phyloP scores from a whole-genome alignment of 371 early-diverging fungal species.

The Gilbertella persicaria region DNA sequence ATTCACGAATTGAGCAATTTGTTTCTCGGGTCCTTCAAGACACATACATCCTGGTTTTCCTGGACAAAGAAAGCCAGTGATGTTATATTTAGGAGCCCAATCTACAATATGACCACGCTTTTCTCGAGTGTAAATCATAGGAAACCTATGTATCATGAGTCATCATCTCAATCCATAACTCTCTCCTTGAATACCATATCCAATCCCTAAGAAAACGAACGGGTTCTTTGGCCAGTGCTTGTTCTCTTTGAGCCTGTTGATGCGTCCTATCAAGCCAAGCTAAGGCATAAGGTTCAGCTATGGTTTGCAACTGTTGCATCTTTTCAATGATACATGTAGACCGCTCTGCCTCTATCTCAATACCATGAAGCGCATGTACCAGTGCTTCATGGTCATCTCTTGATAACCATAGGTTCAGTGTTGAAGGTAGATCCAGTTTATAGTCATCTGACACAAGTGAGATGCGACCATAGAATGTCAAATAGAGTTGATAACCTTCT shows the following conservation, averaged over 20 bases:
- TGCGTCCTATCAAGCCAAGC: not conserved
- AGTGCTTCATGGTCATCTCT: conserved; percentile 31
- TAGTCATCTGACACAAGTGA: conserved; percentile 6
- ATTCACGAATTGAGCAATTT: conserved; percentile 37
- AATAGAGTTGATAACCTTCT: not conserved
- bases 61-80: conserved; percentile 46
- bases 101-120: conserved; percentile 48
- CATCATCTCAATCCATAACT: not conserved
- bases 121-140: conserved; percentile 50
- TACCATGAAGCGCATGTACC: conserved; percentile 4
- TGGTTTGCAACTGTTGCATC: conserved; percentile 23
- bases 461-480: conserved; percentile 10
- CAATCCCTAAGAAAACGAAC: conserved; percentile 37
- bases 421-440: conserved; percentile 23
- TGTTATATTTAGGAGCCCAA: conserved; percentile 44
- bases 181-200: conserved; percentile 22
- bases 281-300: conserved; percentile 22
- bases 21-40: conserved; percentile 40
- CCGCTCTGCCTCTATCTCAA: conserved; percentile 12
- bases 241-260: conserved; percentile 1
- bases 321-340: conserved; percentile 31
- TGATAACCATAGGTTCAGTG: conserved; percentile 30
- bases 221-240: conserved; percentile 7
- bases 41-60: conserved; percentile 48
- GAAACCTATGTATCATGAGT: conserved; percentile 22